A percentile compares a stretch with the other conserved stretches of the same genome.
phyloP scores from a whole-genome alignment of 345 rosid genomes.

The Melaleuca alternifolia region DNA sequence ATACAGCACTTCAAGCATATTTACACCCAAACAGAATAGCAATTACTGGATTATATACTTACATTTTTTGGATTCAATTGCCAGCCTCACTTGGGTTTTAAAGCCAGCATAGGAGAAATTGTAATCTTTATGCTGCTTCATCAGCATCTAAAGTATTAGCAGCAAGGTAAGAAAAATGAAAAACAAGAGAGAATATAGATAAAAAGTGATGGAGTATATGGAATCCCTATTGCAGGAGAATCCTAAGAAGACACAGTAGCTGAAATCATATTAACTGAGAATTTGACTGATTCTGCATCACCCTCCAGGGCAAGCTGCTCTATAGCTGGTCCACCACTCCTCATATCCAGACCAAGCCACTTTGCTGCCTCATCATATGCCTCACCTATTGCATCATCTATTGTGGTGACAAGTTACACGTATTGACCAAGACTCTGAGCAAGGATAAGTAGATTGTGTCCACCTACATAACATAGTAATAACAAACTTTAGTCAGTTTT shows the following conservation, averaged over 20 bases:
- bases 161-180: not conserved
- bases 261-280: constrained; percentile 43
- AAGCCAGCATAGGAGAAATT: constrained; percentile 94
- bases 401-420: constrained; percentile 78
- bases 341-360: constrained; percentile 94
- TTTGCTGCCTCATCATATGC: constrained; percentile 93
- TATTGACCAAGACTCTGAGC: constrained; percentile 85
- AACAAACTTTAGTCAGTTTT: not conserved
- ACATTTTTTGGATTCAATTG: constrained; percentile 63
- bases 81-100: constrained; percentile 92
- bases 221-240: not conserved
- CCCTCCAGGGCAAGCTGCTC: constrained; percentile 92
- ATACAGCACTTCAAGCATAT: not conserved
- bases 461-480: constrained; percentile 34
- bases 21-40: not conserved
- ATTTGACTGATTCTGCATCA: constrained; percentile 61
- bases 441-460: constrained; percentile 81
- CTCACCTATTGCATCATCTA: constrained; percentile 97
- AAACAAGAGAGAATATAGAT: not conserved
- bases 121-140: constrained; percentile 87
- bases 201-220: not conserved
- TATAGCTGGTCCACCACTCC: constrained; percentile 93
- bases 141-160: constrained; percentile 46
- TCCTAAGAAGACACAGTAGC: not conserved
- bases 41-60: not conserved